Conservation (phyloP, 345 rosid genomes). For the Aquilaria yunnanensis region DNA sequence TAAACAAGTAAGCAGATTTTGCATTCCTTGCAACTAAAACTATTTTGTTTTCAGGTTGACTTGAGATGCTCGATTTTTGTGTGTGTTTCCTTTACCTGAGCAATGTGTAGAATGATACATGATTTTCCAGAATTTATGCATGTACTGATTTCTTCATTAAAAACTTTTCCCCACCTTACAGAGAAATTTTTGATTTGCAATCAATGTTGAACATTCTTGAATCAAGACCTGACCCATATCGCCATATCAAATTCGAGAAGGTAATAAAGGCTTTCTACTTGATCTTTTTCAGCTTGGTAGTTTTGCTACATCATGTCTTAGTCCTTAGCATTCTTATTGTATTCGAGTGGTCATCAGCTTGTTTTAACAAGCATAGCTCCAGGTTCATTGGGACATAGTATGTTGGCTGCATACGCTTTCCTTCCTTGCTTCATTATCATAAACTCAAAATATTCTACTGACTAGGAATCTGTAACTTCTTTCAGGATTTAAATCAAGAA, state of each 20-base stretch:
- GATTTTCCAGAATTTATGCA: not conserved
- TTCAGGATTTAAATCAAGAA: conserved; percentile 34
- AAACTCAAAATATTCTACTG: too few relatives aligned
- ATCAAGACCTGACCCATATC: conserved; percentile 26
- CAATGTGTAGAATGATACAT: too few relatives aligned
- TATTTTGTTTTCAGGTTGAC: conserved; percentile 11
- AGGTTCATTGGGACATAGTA: too few relatives aligned
- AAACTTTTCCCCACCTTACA: conserved; percentile 29
- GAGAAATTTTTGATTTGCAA: conserved; percentile 62
- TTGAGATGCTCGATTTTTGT: conserved; percentile 2
- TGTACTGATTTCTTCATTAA: conserved; percentile 15
- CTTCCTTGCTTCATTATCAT: too few relatives aligned
- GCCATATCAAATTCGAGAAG: conserved; percentile 22
- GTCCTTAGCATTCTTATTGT: not conserved
- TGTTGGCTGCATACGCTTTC: too few relatives aligned
- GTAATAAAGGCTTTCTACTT: conserved; percentile 18
- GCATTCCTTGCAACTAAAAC: conserved; percentile 14
- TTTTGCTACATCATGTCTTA: not conserved
- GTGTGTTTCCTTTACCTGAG: not conserved
- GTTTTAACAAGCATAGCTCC: not conserved
- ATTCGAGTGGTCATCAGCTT: conserved; percentile 11
- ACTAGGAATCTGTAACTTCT: not conserved
- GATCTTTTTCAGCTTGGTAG: not conserved
- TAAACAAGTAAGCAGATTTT: conserved; percentile 49
- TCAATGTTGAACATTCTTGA: conserved; percentile 34